A percentile compares a stretch with the other conserved stretches of the same genome.
phyloP scores from a whole-genome alignment of 768 basidiomycete genomes.

The Wakefieldia striispora region DNA sequence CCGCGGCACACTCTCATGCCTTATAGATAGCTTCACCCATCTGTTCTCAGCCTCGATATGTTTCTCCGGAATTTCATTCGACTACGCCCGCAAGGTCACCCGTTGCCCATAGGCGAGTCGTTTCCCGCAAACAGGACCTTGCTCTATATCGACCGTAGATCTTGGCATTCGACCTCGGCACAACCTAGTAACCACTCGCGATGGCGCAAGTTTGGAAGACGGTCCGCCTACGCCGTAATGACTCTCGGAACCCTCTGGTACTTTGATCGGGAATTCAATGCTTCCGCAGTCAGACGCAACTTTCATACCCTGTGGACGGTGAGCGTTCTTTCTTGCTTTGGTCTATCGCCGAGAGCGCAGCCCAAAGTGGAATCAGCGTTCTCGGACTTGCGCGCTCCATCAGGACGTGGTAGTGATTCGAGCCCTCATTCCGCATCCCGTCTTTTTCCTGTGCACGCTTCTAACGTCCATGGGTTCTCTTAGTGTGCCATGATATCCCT shows the following conservation, averaged over 20 bases:
- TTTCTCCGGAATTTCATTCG: neutral
- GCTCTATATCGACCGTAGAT: neutral
- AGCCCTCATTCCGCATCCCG: neutral
- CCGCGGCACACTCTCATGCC: too few relatives aligned
- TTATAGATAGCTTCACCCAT: too few relatives aligned
- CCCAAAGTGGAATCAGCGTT: too few relatives aligned
- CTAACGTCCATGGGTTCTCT: neutral
- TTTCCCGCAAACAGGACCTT: neutral
- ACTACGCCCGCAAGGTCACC: neutral
- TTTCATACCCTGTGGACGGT: slow-evolving; percentile 50
- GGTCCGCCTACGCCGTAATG: slow-evolving; percentile 23
- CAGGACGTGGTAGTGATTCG: too few relatives aligned
- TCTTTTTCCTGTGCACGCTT: neutral
- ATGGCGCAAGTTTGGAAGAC: slow-evolving; percentile 17
- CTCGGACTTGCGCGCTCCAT: too few relatives aligned
- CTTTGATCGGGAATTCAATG: slow-evolving; percentile 45
- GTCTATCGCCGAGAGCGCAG: too few relatives aligned
- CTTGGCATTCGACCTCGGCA: too few relatives aligned
- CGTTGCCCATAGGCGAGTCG: too few relatives aligned
- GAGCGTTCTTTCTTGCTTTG: slow-evolving; percentile 17
- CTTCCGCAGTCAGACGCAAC: slow-evolving; percentile 47
- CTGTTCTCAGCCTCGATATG: neutral
- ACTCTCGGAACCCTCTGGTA: slow-evolving; percentile 35
- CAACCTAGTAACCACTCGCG: neutral
- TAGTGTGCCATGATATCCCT: slow-evolving; percentile 69